A percentile compares a stretch with the other conserved stretches of the same genome.
Conservation (phyloP, 192 early-diverging fungal genomes). For the Coemansia sp. region DNA sequence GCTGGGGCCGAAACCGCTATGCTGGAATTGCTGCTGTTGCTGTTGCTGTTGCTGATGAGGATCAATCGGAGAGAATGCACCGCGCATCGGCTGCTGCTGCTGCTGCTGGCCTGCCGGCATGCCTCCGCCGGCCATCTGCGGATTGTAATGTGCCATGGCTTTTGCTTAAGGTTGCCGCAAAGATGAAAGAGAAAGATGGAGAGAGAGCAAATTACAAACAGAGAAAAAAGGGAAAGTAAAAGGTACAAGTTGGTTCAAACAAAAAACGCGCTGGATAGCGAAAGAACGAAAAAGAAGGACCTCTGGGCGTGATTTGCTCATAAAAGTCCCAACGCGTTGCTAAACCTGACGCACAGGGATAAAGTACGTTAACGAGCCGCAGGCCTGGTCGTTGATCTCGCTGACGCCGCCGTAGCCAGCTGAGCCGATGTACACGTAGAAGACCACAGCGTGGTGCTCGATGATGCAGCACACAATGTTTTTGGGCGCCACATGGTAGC, state of each 20-base stretch:
- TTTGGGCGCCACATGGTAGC: slow-evolving; percentile 72
- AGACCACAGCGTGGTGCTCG: slow-evolving; percentile 50
- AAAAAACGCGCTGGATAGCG: background rate
- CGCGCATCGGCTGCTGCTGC: slow-evolving; percentile 27
- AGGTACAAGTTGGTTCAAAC: background rate
- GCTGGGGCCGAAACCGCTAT: slow-evolving; percentile 13
- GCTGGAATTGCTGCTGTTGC: slow-evolving; percentile 40
- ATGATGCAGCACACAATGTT: slow-evolving; percentile 72
- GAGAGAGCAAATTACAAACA: slow-evolving; percentile 4
- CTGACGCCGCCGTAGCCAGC: slow-evolving; percentile 29
- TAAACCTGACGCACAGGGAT: slow-evolving; percentile 47
- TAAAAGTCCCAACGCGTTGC: no score
- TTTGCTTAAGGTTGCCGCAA: background rate
- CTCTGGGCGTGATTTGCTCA: background rate
- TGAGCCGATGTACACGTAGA: slow-evolving; percentile 55
- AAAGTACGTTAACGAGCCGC: slow-evolving; percentile 52
- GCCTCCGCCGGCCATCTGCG: slow-evolving; percentile 38
- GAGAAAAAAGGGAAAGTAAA: slow-evolving; percentile 6
- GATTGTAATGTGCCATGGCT: slow-evolving; percentile 39
- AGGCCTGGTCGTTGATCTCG: slow-evolving; percentile 39
- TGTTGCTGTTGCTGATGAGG: slow-evolving; percentile 45
- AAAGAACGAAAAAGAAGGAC: background rate
- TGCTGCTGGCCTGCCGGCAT: slow-evolving; percentile 23
- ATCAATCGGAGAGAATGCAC: slow-evolving; percentile 52
- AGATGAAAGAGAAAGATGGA: slow-evolving; percentile 7